Evolutionary conservation across 2,329 filamentous ascomycete species (phyloP), one percentile per base, ranked within the genome.

Genomic region (Fusarium sp.): DNA sequence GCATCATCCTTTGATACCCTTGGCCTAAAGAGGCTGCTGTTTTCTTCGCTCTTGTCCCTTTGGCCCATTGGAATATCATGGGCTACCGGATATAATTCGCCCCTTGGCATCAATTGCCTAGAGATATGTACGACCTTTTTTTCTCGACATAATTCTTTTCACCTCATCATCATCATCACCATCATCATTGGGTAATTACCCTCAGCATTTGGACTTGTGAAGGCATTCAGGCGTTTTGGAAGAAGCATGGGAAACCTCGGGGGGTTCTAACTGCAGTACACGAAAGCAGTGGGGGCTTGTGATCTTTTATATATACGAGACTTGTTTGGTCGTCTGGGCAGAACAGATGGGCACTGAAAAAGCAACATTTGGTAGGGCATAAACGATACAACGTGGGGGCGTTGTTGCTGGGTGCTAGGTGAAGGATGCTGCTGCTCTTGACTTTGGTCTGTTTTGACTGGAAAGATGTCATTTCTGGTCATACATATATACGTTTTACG

Each of bases 151-250:
- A 65, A 71, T 65, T 42, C 54, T 34, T 61, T 66, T 38, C 51
- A 62, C 64, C 57, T 44, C 29, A 64, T 50, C 55, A 62, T 50
- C 55, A 62, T 18, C 62, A 69, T 44, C 33, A 62, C 61, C 55
- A 62, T 23, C 62, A 69, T 44, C 33, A 62, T 58, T 60, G 23
- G 54, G 65, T 50, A 49, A 59, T 58, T 62, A 53, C 46, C 50
- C 25, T 56, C 44, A 62, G 64, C 69, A 64, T 65, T 46, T 68
- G 61, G 67, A 62, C 56, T 61, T 53, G 64, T 72, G 59, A 55
- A 57, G 42, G 57, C 54, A 46, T 64, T 36, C 20, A 57, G 72
- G 72, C 70, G 72, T 73, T 73, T 74, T 55, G 68, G 70, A 61
- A 64, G 58, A 34, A 46, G 62, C 59, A 70, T 70, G 67, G 64